A percentile compares a stretch with the other conserved stretches of the same genome.
Conservation (phyloP, 2,329 filamentous ascomycete genomes). For the Phyllosticta ampelicida region DNA sequence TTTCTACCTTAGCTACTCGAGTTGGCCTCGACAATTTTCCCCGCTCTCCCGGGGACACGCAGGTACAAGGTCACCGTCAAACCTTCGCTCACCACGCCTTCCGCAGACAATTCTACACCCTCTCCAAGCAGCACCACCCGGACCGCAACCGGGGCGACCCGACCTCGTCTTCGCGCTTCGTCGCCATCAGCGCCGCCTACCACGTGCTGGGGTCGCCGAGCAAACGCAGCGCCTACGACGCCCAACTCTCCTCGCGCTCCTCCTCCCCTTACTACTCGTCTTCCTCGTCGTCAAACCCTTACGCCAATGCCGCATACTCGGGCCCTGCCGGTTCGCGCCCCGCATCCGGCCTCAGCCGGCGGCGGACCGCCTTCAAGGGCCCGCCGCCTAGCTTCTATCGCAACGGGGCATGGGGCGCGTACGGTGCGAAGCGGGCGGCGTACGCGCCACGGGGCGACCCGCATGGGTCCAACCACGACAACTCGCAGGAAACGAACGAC, state of each 20-base stretch:
- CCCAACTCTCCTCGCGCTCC: conserved; percentile 41
- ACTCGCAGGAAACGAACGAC: too few species aligned
- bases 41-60: not conserved
- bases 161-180: conserved; percentile 61
- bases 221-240: conserved; percentile 75
- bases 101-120: conserved; percentile 66
- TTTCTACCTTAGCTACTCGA: too few species aligned
- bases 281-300: conserved; percentile 23
- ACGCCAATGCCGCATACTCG: conserved; percentile 35
- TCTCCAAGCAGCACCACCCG: conserved; percentile 87
- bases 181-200: conserved; percentile 77
- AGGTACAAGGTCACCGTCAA: conserved; percentile 6
- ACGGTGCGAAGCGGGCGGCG: conserved; percentile 44
- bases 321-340: conserved; percentile 68
- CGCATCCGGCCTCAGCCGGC: conserved; percentile 67
- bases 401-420: conserved; percentile 64
- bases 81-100: not conserved
- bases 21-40: not conserved
- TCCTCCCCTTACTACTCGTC: conserved; percentile 16
- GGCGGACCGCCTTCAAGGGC: conserved; percentile 66
- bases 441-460: conserved; percentile 1
- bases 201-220: conserved; percentile 58
- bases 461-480: not conserved
- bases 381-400: conserved; percentile 86
- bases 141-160: conserved; percentile 78